A percentile compares a stretch with the other conserved stretches of the same genome.
Conservation (phyloP, 2,329 filamentous ascomycete species). For the Fusarium palustre region DNA sequence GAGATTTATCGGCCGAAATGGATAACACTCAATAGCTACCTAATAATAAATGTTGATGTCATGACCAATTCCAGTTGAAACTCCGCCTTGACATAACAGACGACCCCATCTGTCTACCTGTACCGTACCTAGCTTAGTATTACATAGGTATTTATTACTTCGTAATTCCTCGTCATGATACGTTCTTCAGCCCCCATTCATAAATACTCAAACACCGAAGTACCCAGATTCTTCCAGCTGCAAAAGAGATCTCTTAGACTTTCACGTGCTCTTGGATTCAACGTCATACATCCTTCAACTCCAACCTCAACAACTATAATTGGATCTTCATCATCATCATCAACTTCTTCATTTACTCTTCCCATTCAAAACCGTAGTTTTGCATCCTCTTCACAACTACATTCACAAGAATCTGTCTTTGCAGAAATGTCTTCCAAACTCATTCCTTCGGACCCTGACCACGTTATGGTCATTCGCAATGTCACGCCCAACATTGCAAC, state of each 20-base stretch:
- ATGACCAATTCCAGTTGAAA: constrained; percentile 28
- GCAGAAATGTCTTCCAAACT: constrained; percentile 70
- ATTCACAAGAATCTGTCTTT: constrained; percentile 5
- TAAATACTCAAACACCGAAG: constrained; percentile 17
- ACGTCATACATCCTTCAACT: constrained; percentile 5
- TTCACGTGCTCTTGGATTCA: constrained; percentile 17
- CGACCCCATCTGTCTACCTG: neutral
- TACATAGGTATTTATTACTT: neutral
- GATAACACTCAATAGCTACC: neutral
- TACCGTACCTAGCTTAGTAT: neutral
- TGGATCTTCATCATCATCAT: neutral
- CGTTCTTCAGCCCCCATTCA: neutral
- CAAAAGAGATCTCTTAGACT: constrained; percentile 2
- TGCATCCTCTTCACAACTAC: constrained; percentile 19
- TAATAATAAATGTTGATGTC: constrained; percentile 36
- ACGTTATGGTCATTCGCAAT: constrained; percentile 91
- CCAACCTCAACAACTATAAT: constrained; percentile 17
- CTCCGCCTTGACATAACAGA: constrained; percentile 13
- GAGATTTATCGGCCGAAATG: constrained; percentile 12
- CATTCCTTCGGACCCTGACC: constrained; percentile 76
- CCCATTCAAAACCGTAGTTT: constrained; percentile 10
- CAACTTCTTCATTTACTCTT: neutral
- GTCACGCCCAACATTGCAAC: constrained; percentile 83
- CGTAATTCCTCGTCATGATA: constrained; percentile 16
- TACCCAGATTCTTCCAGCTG: neutral